Percentiles rank a stretch among this genome's conserved stretches.
Evolutionary conservation across 139 green algal genomes (phyloP).

Genomic region (Chlorella vulgaris): DNA sequence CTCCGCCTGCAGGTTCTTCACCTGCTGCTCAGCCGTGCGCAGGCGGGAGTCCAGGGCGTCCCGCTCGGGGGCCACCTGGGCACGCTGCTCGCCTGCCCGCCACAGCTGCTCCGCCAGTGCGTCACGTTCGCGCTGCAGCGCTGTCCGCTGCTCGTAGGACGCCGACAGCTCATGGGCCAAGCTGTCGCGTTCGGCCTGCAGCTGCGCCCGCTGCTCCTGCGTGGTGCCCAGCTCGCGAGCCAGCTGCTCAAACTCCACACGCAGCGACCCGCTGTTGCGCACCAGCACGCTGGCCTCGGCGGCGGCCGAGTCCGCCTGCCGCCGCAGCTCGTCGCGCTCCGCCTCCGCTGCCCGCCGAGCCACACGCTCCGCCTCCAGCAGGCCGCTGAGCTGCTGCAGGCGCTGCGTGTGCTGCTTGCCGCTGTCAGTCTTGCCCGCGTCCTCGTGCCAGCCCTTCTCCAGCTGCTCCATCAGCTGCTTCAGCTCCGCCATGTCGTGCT

Average conservation of each 20-base stretch:
- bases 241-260: not conserved
- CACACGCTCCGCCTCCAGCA: not conserved
- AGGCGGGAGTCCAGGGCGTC: not conserved
- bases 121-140: not conserved
- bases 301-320: not conserved
- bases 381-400: not conserved
- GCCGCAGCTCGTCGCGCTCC: constrained; percentile 6
- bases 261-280: not conserved
- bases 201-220: not conserved
- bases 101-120: not conserved
- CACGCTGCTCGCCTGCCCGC: not conserved
- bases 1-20: not conserved
- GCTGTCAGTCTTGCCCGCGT: not conserved
- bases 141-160: not conserved
- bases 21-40: not conserved
- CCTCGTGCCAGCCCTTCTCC: not conserved
- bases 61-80: not conserved
- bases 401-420: not conserved
- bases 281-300: not conserved
- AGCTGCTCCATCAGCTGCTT: not conserved
- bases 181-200: not conserved
- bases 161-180: not conserved
- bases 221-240: not conserved
- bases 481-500: not conserved
- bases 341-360: constrained; percentile 4